Conservation (phyloP, 208 protist species). For the Leishmania amazonensis region DNA sequence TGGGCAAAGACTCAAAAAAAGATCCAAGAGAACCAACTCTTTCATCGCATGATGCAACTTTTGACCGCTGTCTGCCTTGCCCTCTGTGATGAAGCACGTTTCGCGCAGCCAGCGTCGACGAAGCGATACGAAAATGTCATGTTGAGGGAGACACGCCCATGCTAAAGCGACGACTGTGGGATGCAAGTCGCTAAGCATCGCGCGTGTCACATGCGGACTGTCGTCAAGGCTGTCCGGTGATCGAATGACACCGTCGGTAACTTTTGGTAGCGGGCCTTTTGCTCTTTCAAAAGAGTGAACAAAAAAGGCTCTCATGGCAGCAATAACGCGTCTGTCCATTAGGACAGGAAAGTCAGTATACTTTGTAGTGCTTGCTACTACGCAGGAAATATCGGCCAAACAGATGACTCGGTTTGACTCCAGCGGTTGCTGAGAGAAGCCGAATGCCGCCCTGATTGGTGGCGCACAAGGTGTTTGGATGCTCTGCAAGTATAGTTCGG, state of each 20-base stretch:
- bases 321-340: background rate
- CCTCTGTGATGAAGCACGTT: background rate
- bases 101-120: conserved; percentile 9
- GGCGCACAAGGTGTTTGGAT: background rate
- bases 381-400: background rate
- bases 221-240: conserved; percentile 12
- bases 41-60: conserved; percentile 25
- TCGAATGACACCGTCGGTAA: background rate
- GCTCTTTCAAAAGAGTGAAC: background rate
- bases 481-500: background rate
- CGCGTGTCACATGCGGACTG: conserved; percentile 20
- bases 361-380: background rate
- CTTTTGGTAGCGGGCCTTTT: background rate
- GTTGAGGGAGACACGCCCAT: conserved; percentile 22
- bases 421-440: conserved; percentile 3
- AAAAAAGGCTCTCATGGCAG: background rate
- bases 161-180: conserved; percentile 6
- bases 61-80: background rate
- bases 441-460: conserved; percentile 2
- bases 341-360: conserved; percentile 19
- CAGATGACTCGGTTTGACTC: background rate
- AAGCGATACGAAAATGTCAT: background rate
- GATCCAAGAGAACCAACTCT: conserved; percentile 46
- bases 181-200: background rate
- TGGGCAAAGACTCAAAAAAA: conserved; percentile 43